These are phyloP conservation scores for Claviceps humidiphila DNA, from an alignment of 2,329 filamentous ascomycete species.

Conservation along the genomic window DNA sequence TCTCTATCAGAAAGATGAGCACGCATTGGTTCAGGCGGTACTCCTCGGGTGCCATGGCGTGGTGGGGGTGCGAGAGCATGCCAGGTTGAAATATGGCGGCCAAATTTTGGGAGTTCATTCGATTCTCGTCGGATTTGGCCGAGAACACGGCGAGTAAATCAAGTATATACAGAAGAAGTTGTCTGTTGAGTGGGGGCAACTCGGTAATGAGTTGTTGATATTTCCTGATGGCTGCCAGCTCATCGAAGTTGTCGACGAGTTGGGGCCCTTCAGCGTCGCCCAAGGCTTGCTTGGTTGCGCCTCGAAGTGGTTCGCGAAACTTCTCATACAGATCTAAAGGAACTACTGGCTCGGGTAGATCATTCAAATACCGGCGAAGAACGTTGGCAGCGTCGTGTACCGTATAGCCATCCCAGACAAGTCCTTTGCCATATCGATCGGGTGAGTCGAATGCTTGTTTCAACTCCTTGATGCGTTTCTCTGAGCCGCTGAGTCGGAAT, in stretches of 20 bases:
- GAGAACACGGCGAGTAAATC: conserved; percentile 94
- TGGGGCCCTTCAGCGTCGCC: conserved; percentile 57
- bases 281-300: conserved; percentile 58
- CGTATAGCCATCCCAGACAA: conserved; percentile 95
- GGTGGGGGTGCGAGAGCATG: conserved; percentile 81
- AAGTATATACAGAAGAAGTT: conserved; percentile 87
- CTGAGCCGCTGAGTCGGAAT: conserved; percentile 87
- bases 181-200: conserved; percentile 81
- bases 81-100: conserved; percentile 97
- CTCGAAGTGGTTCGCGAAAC: conserved; percentile 72
- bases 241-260: conserved; percentile 48
- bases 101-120: conserved; percentile 90
- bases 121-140: conserved; percentile 89
- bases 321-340: conserved; percentile 84
- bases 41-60: conserved; percentile 91
- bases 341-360: conserved; percentile 91
- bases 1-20: conserved; percentile 93
- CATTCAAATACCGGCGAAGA: conserved; percentile 85
- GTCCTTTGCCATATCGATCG: conserved; percentile 86
- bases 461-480: conserved; percentile 96
- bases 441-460: conserved; percentile 87
- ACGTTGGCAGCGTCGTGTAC: conserved; percentile 98
- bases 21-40: conserved; percentile 95
- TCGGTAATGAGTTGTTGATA: conserved; percentile 91
- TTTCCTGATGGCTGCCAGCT: conserved; percentile 59